Evolutionary conservation across 2,329 filamentous ascomycete species (phyloP).

Genomic region (Fusarium continuum): DNA sequence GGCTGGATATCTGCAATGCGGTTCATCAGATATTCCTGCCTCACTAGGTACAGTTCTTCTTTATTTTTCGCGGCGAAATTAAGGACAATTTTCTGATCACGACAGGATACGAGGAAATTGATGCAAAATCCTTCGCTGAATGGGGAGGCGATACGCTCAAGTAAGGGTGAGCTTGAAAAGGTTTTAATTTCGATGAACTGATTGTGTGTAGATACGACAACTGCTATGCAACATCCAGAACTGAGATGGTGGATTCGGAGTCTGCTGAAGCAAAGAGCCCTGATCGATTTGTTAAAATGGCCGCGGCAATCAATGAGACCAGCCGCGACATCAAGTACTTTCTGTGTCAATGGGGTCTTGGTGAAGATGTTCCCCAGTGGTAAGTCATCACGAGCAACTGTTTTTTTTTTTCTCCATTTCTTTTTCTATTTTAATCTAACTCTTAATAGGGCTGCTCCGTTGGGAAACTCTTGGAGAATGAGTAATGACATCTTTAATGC

Average conservation of each 20-base stretch:
- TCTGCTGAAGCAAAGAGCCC: constrained; percentile 52
- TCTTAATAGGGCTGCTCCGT: constrained; percentile 48
- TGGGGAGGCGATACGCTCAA: constrained; percentile 62
- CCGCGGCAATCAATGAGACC: constrained; percentile 50
- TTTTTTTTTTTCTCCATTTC: too few relatives aligned
- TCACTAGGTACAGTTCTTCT: constrained; percentile 52
- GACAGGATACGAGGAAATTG: constrained; percentile 53
- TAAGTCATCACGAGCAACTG: not conserved
- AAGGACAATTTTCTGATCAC: fast-evolving
- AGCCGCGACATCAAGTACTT: constrained; percentile 58
- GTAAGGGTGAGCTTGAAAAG: constrained; percentile 57
- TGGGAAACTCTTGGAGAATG: constrained; percentile 61
- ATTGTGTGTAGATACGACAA: constrained; percentile 54
- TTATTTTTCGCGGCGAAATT: fast-evolving
- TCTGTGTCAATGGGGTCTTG: constrained; percentile 64
- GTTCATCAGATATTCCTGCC: constrained; percentile 54
- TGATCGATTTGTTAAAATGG: constrained; percentile 58
- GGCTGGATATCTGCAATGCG: constrained; percentile 56
- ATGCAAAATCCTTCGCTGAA: constrained; percentile 52
- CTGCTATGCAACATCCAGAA: constrained; percentile 56
- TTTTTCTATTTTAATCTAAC: too few relatives aligned
- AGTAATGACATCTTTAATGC: constrained; percentile 63
- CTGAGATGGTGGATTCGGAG: constrained; percentile 54
- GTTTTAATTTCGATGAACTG: fast-evolving
- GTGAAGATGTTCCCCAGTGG: constrained; percentile 58